Conservation (phyloP, 345 rosid genomes). For the Eutrema yunnanense region DNA sequence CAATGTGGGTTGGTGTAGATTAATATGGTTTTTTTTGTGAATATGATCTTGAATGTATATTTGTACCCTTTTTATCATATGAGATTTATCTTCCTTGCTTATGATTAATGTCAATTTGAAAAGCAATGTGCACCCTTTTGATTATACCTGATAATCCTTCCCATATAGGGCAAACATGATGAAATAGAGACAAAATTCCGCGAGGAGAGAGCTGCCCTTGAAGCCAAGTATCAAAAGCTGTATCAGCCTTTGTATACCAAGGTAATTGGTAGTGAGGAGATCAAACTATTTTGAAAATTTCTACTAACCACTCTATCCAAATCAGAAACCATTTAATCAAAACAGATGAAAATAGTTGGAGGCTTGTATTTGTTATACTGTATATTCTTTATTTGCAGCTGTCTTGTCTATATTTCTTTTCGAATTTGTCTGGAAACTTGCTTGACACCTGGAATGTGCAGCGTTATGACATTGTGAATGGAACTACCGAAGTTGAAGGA, state of each 20-base stretch:
- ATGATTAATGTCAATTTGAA: not conserved
- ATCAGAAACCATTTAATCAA: not conserved
- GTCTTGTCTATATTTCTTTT: not conserved
- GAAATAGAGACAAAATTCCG: slow-evolving; percentile 72
- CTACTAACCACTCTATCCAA: not conserved
- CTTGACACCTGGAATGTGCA: slow-evolving; percentile 28
- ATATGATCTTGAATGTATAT: not conserved
- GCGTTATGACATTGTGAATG: slow-evolving; percentile 87
- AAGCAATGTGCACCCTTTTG: not conserved
- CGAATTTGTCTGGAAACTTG: not conserved
- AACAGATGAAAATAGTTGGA: not conserved
- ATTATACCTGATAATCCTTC: not conserved
- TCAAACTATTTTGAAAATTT: not conserved
- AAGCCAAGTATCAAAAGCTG: slow-evolving; percentile 78
- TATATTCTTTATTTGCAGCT: not conserved
- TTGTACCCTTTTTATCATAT: not conserved
- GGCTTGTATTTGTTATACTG: not conserved
- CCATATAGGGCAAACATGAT: slow-evolving; percentile 66
- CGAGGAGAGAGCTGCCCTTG: slow-evolving; percentile 86
- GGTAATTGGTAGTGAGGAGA: slow-evolving; percentile 33
- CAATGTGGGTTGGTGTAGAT: not conserved
- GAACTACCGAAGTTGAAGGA: slow-evolving; percentile 59
- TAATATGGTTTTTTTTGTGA: not conserved
- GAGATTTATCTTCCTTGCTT: not conserved
- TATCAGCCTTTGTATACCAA: slow-evolving; percentile 77